Percentiles rank a stretch among this genome's conserved stretches.
Evolutionary conservation across 257 asterid species (phyloP).

Genomic region (Anisodus acutangulus): DNA sequence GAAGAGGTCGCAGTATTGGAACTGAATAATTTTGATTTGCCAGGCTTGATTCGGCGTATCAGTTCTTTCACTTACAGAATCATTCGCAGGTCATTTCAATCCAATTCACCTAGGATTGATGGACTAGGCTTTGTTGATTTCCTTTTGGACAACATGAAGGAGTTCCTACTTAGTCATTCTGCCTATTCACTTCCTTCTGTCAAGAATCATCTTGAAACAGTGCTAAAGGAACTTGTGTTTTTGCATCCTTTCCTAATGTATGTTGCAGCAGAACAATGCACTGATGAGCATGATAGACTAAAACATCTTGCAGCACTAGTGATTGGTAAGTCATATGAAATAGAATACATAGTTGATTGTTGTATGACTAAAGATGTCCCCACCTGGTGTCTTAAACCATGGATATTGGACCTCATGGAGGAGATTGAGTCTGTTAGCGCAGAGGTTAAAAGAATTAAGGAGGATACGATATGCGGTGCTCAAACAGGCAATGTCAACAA

Average conservation of each 20-base stretch:
- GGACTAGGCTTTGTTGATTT: background rate
- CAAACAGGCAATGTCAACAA: too few relatives aligned
- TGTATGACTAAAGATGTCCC: background rate
- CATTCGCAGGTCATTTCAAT: background rate
- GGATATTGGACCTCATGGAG: background rate
- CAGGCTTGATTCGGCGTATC: background rate
- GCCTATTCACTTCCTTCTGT: background rate
- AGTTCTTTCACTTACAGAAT: background rate
- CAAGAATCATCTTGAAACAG: background rate
- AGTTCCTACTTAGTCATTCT: background rate
- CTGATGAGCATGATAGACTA: background rate
- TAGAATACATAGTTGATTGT: conserved; percentile 1
- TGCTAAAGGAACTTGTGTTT: background rate
- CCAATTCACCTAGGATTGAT: background rate
- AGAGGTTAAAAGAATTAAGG: background rate
- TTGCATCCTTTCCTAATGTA: background rate
- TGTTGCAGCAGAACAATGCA: background rate
- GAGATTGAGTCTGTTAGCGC: background rate
- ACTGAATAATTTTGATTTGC: background rate
- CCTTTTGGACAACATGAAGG: background rate
- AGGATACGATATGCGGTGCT: too few relatives aligned
- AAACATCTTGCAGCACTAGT: background rate
- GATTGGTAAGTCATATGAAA: background rate
- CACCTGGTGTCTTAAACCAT: background rate
- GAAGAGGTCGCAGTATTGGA: background rate